These are phyloP conservation scores for Monosporozyma aerobia DNA, from an alignment of 805 yeast species.

Conservation along the genomic window DNA sequence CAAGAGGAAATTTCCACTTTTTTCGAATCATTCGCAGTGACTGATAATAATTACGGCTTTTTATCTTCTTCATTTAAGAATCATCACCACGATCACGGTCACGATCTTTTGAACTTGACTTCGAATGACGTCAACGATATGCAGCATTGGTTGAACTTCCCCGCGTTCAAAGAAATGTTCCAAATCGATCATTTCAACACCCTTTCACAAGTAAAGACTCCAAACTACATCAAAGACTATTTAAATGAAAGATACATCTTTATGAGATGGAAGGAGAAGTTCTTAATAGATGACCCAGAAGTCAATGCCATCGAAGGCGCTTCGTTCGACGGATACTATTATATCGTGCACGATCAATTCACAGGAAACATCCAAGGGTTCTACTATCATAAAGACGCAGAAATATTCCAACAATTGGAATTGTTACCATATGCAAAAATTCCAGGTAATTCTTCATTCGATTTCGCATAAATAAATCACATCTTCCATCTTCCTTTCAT, in stretches of 20 bases:
- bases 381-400: constrained; percentile 74
- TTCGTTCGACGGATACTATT: constrained; percentile 87
- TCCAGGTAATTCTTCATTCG: constrained; percentile 11
- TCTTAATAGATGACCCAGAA: constrained; percentile 72
- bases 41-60: constrained; percentile 17
- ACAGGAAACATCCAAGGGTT: constrained; percentile 73
- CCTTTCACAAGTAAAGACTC: not conserved
- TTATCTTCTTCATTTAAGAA: constrained; percentile 21
- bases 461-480: constrained; percentile 13
- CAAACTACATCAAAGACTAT: constrained; percentile 19
- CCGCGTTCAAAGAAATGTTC: constrained; percentile 32
- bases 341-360: constrained; percentile 68
- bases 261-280: constrained; percentile 94
- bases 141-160: constrained; percentile 58
- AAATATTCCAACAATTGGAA: constrained; percentile 65
- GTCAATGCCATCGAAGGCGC: constrained; percentile 47
- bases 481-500: too few relatives aligned
- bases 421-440: constrained; percentile 28
- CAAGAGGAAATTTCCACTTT: constrained; percentile 68
- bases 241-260: constrained; percentile 45
- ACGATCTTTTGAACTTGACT: constrained; percentile 37
- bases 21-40: constrained; percentile 41
- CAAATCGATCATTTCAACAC: constrained; percentile 3
- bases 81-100: constrained; percentile 1
- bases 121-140: constrained; percentile 50